Conservation (phyloP, 2,329 filamentous ascomycete genomes). For the Zymoseptoria tritici region DNA sequence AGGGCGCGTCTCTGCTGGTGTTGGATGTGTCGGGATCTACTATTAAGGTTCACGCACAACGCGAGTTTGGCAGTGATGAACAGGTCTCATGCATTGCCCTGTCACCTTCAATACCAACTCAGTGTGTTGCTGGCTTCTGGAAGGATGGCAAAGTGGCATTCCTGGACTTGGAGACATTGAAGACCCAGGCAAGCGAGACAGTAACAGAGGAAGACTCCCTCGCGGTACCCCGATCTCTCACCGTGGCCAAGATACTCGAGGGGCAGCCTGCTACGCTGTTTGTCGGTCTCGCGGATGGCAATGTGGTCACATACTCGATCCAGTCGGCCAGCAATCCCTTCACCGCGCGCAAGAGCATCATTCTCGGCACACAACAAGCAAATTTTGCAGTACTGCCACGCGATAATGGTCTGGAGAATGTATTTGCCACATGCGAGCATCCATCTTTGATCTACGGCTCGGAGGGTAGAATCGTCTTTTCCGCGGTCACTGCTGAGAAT, state of each 20-base stretch:
- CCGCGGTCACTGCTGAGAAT: slow-evolving; percentile 83
- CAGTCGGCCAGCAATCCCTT: slow-evolving; percentile 55
- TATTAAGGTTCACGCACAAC: slow-evolving; percentile 51
- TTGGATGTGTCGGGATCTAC: slow-evolving; percentile 53
- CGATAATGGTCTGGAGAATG: slow-evolving; percentile 59
- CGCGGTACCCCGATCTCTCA: slow-evolving; percentile 75
- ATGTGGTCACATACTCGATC: slow-evolving; percentile 75
- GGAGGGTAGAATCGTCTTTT: slow-evolving; percentile 83
- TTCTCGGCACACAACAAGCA: slow-evolving; percentile 78
- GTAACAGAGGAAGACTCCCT: slow-evolving; percentile 53
- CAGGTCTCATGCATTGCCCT: slow-evolving; percentile 83
- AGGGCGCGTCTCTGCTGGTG: slow-evolving; percentile 64
- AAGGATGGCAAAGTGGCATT: slow-evolving; percentile 72
- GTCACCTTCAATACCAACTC: slow-evolving; percentile 52
- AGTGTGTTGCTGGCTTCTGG: slow-evolving; percentile 84
- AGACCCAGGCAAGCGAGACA: slow-evolving; percentile 57
- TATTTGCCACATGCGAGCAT: slow-evolving; percentile 91
- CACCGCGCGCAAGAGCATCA: slow-evolving; percentile 68
- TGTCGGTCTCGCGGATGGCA: slow-evolving; percentile 85
- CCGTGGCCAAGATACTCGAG: slow-evolving; percentile 66
- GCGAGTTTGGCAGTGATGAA: slow-evolving; percentile 57
- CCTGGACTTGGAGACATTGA: slow-evolving; percentile 59
- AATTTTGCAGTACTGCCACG: slow-evolving; percentile 71
- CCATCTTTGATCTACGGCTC: slow-evolving; percentile 87
- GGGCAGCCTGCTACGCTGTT: slow-evolving; percentile 68